Evolutionary conservation across 1,284 basidiomycete genomes (phyloP).

Genomic region (Thecaphora thlaspeos): DNA sequence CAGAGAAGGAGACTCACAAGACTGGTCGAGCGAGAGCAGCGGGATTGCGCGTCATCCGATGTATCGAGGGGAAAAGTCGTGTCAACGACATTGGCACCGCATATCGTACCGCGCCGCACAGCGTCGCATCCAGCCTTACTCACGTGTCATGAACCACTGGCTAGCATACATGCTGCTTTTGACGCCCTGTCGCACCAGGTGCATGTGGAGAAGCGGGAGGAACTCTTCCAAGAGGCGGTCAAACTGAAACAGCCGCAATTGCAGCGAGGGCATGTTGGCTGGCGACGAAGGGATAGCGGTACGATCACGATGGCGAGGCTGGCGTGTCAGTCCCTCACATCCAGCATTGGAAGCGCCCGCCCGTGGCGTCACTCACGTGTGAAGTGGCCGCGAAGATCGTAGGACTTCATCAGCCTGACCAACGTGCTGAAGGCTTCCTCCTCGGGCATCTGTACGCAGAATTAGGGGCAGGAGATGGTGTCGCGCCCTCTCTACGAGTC

Average conservation of each 20-base stretch:
- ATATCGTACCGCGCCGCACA: too few relatives aligned
- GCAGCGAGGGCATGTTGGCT: slow-evolving; percentile 93
- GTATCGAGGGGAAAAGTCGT: not conserved
- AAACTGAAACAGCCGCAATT: slow-evolving; percentile 84
- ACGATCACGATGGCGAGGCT: too few relatives aligned
- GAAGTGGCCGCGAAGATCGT: slow-evolving; percentile 92
- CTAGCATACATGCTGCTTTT: slow-evolving; percentile 87
- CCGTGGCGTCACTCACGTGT: slow-evolving; percentile 61
- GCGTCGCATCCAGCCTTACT: too few relatives aligned
- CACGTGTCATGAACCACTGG: slow-evolving; percentile 88
- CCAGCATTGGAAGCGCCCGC: too few relatives aligned
- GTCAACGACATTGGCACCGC: too few relatives aligned
- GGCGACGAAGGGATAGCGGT: not conserved
- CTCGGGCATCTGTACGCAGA: slow-evolving; percentile 51
- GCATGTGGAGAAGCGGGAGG: slow-evolving; percentile 83
- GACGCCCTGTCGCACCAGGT: slow-evolving; percentile 86
- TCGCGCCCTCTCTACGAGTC: too few relatives aligned
- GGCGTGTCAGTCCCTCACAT: too few relatives aligned
- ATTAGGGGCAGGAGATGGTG: too few relatives aligned
- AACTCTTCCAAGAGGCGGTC: slow-evolving; percentile 90
- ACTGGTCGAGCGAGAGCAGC: not conserved
- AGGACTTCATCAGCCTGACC: slow-evolving; percentile 95
- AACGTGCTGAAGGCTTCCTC: slow-evolving; percentile 89
- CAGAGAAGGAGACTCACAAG: slow-evolving; percentile 6
- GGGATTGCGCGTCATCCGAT: too few relatives aligned